Percentiles rank a stretch among this genome's conserved stretches.
Conservation (phyloP, 1,284 basidiomycete species). For the Boletellus dicymbophilus region DNA sequence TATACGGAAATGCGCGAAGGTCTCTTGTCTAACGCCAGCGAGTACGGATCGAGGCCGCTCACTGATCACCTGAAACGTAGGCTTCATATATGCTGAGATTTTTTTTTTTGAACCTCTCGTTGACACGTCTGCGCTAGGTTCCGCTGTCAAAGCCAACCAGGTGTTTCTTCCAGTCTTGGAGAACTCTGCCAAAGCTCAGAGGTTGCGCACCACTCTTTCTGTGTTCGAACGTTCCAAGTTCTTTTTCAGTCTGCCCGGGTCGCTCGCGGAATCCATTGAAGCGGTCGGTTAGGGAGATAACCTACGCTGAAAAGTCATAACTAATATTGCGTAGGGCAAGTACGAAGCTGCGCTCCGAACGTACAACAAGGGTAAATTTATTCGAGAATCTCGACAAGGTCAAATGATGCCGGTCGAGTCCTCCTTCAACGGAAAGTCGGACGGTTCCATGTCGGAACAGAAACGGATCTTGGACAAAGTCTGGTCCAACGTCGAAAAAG, state of each 20-base stretch:
- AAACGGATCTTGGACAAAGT: constrained; percentile 95
- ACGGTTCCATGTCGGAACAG: constrained; percentile 72
- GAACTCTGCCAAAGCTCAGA: constrained; percentile 93
- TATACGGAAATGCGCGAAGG: constrained; percentile 94
- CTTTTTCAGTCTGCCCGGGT: constrained; percentile 96
- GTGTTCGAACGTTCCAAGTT: constrained; percentile 98
- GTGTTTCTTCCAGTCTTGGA: constrained; percentile 97
- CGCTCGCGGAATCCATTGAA: constrained; percentile 89
- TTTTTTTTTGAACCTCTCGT: not conserved
- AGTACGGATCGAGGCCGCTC: constrained; percentile 85
- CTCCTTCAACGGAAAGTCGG: constrained; percentile 54
- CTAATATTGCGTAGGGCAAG: constrained; percentile 59
- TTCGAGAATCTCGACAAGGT: constrained; percentile 85
- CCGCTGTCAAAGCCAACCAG: constrained; percentile 89
- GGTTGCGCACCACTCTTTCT: constrained; percentile 89
- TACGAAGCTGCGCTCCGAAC: constrained; percentile 94
- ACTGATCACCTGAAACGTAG: constrained; percentile 84
- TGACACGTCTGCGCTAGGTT: constrained; percentile 47
- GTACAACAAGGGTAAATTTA: constrained; percentile 96
- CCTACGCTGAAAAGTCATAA: constrained; percentile 9
- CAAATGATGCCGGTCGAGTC: constrained; percentile 73
- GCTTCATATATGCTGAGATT: not conserved
- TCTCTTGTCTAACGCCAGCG: constrained; percentile 73
- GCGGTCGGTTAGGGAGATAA: constrained; percentile 59
- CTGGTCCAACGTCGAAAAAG: constrained; percentile 94